Evolutionary conservation across 495 filamentous ascomycete species (phyloP), one percentile per base, ranked within the genome.

Genomic region (Schizothecium vesticola): DNA sequence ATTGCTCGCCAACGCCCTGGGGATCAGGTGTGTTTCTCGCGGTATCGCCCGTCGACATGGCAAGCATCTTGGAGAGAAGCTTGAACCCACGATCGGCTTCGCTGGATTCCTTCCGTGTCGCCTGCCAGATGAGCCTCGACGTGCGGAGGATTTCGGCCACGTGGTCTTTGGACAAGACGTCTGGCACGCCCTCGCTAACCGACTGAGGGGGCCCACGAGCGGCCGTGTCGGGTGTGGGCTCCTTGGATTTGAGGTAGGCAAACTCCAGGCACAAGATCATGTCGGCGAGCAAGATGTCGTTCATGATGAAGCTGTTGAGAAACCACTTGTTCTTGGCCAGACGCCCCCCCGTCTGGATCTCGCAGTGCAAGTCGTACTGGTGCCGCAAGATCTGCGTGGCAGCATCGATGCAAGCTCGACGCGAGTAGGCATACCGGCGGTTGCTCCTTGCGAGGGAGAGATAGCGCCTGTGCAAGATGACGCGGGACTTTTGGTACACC

Each of bases 261-360:
- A 78, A 64, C 60, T 76, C 74, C 29, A 79, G 74, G 61, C 80
- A 82, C n/a, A 82, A 68, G 24, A 82, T 75, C 72, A 79, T 81
- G 57, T 72, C 72, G 26, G 78, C 80, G 11, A 80, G 71, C 3
- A 82, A 72, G 58, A 79, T 79, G 31, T 74, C 75, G 65, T 80
- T 74, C 24, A 73, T 70, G 60, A 74, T 74, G 23, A 80, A 43
- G 59, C 76, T 79, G 26, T 70, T 74, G 22, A 79, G 16, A 26
- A 77, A 71, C 74, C 79, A 79, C 23, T 71, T 70, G 56, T 80
- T 71, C 26, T 73, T 69, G 31, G 76, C 61, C 16, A 80, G 68
- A 11, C 74, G 70, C 8, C 79, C 80, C 10, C 69, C 72, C 1
- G 70, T 74, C 68, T 79, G 77, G 9, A 77, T 72, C 64, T 80